Evolutionary conservation across 2,329 filamentous ascomycete species (phyloP).

Genomic region (Coniella vitis): DNA sequence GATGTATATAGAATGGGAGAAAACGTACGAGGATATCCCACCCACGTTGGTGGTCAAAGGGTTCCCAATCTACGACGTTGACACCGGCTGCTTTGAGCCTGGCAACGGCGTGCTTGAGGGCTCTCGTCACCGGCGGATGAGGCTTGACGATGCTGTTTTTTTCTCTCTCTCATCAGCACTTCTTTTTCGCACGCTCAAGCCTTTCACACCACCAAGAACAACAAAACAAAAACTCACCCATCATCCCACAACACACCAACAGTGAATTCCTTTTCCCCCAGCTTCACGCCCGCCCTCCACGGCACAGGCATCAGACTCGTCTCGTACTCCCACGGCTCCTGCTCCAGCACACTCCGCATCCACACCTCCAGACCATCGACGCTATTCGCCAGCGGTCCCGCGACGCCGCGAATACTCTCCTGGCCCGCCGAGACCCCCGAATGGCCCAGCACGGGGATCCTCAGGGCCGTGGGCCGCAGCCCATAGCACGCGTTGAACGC

Average conservation of each 20-base stretch:
- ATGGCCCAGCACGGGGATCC: not conserved
- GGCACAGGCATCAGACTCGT: conserved; percentile 6
- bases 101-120: conserved; percentile 3
- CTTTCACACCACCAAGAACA: not conserved
- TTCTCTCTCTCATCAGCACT: not conserved
- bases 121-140: conserved; percentile 13
- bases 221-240: conserved; percentile 1
- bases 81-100: conserved; percentile 11
- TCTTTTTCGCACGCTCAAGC: not conserved
- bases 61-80: conserved; percentile 16
- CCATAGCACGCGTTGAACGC: conserved; percentile 15
- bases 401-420: conserved; percentile 6
- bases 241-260: conserved; percentile 14
- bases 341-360: conserved; percentile 10
- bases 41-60: conserved; percentile 11
- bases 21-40: conserved; percentile 7
- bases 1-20: no score
- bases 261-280: conserved; percentile 1
- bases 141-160: conserved; percentile 8
- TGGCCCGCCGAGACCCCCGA: not conserved
- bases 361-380: conserved; percentile 8
- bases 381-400: conserved; percentile 12
- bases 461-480: conserved; percentile 11
- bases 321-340: conserved; percentile 10
- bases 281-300: conserved; percentile 1